Conservation (phyloP, 306 rosid genomes). For the Cucurbita pepo region DNA sequence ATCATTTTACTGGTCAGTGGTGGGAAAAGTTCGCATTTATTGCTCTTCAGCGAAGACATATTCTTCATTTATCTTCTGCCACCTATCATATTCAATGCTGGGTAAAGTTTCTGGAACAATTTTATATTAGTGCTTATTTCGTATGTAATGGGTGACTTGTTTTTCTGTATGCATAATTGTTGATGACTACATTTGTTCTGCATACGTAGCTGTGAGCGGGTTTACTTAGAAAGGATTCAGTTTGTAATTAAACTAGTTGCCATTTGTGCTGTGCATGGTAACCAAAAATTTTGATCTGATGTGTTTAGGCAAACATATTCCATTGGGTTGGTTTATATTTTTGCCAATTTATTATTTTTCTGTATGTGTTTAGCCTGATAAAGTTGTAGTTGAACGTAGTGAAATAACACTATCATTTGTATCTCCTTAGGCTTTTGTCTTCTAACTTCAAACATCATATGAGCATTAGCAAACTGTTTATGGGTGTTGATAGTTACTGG, state of each 20-base stretch:
- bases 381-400: not conserved
- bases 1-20: conserved; percentile 61
- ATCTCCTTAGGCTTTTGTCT: not conserved
- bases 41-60: conserved; percentile 86
- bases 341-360: not conserved
- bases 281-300: not conserved
- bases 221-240: not conserved
- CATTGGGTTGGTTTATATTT: not conserved
- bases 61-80: conserved; percentile 94
- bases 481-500: not conserved
- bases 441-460: not conserved
- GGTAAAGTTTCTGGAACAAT: conserved; percentile 31
- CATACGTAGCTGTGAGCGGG: not conserved
- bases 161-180: not conserved
- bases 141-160: not conserved
- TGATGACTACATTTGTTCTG: not conserved
- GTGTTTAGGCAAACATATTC: not conserved
- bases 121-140: not conserved
- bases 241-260: not conserved
- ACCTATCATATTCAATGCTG: conserved; percentile 93
- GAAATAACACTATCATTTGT: not conserved
- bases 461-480: not conserved
- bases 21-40: conserved; percentile 79
- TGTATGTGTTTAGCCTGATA: not conserved
- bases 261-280: not conserved